These are phyloP conservation scores for Macrolepiota albuminosa DNA, from an alignment of 768 basidiomycete species.

Conservation along the genomic window DNA sequence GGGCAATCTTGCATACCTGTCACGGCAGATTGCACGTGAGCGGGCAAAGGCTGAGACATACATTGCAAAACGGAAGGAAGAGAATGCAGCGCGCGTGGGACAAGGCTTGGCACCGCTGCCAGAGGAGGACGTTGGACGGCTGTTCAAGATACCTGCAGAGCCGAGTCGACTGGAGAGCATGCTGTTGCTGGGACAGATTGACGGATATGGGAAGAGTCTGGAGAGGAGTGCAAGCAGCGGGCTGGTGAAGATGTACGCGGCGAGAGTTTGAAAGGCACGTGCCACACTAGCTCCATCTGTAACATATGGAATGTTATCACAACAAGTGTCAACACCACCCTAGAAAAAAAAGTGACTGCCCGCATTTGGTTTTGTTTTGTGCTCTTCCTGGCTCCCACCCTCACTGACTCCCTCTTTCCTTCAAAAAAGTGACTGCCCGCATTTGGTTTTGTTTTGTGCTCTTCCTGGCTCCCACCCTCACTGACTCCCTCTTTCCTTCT, in stretches of 20 bases:
- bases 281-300: not conserved
- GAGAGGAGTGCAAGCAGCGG: constrained; percentile 57
- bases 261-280: constrained; percentile 29
- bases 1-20: constrained; percentile 85
- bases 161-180: constrained; percentile 86
- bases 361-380: not conserved
- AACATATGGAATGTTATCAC: not conserved
- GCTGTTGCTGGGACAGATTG: constrained; percentile 82
- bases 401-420: not conserved
- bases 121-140: constrained; percentile 76
- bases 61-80: constrained; percentile 83
- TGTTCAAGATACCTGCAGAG: constrained; percentile 87
- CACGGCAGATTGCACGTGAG: constrained; percentile 86
- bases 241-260: constrained; percentile 84
- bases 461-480: not conserved
- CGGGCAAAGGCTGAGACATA: constrained; percentile 73
- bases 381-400: not conserved
- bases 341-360: not conserved
- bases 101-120: constrained; percentile 86
- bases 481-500: constrained; percentile 3
- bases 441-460: not conserved
- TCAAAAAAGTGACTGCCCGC: not conserved
- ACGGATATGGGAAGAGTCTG: constrained; percentile 77
- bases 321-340: constrained; percentile 11
- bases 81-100: constrained; percentile 71